These are phyloP conservation scores for Trichomonas vaginalis DNA, from an alignment of 208 protist genomes.

Conservation along the genomic window DNA sequence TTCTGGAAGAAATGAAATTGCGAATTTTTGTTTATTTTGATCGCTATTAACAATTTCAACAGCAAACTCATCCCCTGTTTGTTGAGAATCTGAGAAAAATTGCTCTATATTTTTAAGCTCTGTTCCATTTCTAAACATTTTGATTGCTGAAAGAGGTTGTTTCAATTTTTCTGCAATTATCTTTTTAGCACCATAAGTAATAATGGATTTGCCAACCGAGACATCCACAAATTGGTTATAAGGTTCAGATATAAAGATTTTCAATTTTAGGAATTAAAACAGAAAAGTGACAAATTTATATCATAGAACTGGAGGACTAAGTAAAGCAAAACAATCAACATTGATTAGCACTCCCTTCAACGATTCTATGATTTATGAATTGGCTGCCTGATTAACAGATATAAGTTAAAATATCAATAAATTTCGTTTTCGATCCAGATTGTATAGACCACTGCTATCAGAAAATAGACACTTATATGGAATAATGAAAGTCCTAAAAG, in stretches of 20 bases:
- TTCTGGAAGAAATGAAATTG: neutral
- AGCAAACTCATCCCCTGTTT: neutral
- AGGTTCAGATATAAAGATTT: neutral
- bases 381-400: too few species aligned
- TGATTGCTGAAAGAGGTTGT: neutral
- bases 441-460: too few species aligned
- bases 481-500: too few species aligned
- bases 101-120: neutral
- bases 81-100: neutral
- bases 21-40: too few species aligned
- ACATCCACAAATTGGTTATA: neutral
- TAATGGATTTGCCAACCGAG: neutral
- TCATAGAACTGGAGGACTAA: too few species aligned
- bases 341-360: too few species aligned
- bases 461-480: too few species aligned
- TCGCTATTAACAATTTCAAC: neutral
- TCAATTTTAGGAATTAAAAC: neutral
- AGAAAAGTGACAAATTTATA: neutral
- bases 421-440: too few species aligned
- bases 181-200: neutral
- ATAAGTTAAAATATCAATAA: too few species aligned
- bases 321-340: too few species aligned
- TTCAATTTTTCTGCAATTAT: neutral
- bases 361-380: too few species aligned
- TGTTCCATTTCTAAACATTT: neutral